These are phyloP conservation scores for Nemophila menziesii DNA, from an alignment of 257 asterid genomes.

Conservation along the genomic window DNA sequence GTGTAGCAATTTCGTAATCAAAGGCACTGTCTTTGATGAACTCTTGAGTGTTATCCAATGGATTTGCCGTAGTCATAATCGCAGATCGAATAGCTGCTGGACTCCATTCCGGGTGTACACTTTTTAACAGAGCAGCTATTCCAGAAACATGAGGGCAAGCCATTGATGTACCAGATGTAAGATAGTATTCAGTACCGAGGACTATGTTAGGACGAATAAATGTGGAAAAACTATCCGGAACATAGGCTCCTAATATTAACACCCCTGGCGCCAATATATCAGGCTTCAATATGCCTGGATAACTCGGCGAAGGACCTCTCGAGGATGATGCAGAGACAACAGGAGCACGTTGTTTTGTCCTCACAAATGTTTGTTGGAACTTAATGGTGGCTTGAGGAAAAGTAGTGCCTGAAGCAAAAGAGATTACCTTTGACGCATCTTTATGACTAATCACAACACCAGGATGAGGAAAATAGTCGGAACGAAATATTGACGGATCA, in stretches of 20 bases:
- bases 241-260: conserved; percentile 24
- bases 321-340: conserved; percentile 18
- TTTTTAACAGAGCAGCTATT: conserved; percentile 14
- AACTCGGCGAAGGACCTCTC: conserved; percentile 30
- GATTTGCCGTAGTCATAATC: conserved; percentile 14
- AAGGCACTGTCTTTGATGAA: conserved; percentile 9
- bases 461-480: not conserved
- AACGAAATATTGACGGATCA: not conserved
- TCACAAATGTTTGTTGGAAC: conserved; percentile 22
- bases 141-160: conserved; percentile 18
- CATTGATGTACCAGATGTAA: conserved; percentile 10
- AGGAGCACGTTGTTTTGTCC: conserved; percentile 18
- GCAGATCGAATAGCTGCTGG: conserved; percentile 18
- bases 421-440: conserved; percentile 9
- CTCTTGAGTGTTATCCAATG: conserved; percentile 7
- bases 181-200: conserved; percentile 3
- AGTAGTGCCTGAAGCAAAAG: conserved; percentile 3
- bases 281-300: conserved; percentile 27
- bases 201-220: not conserved
- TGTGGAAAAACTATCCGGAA: not conserved
- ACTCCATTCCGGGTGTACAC: conserved; percentile 17
- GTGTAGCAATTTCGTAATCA: conserved; percentile 16
- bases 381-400: conserved; percentile 11
- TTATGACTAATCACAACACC: conserved; percentile 12
- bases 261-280: conserved; percentile 37